Evolutionary conservation across 768 basidiomycete genomes (phyloP).

Genomic region (Hortiboletus flavorubellus): DNA sequence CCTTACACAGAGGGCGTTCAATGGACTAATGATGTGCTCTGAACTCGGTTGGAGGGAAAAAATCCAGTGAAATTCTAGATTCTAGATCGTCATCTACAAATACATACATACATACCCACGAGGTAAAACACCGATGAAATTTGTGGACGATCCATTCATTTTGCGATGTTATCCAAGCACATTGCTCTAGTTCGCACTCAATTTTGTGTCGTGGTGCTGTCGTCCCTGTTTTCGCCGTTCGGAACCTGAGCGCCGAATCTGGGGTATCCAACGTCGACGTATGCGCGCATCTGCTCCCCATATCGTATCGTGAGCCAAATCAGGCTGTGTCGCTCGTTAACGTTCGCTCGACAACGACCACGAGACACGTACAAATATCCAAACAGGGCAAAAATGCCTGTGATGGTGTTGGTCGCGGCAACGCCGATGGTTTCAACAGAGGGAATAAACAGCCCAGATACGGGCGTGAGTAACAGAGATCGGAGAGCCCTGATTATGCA

Average conservation of each 20-base stretch:
- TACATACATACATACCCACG: background rate
- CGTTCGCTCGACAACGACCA: background rate
- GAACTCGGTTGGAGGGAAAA: too few species aligned
- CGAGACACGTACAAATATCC: constrained; percentile 49
- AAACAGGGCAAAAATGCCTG: constrained; percentile 44
- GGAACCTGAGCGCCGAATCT: constrained; percentile 6
- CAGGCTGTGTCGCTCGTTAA: constrained; percentile 35
- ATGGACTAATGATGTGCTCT: too few species aligned
- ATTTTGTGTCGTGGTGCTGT: background rate
- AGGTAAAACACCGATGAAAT: background rate
- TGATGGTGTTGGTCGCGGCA: constrained; percentile 42
- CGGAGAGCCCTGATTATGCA: constrained; percentile 16
- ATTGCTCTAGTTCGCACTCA: background rate
- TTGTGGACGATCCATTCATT: background rate
- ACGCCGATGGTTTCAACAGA: constrained; percentile 53
- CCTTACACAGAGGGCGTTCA: too few species aligned
- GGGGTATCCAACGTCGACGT: constrained; percentile 56
- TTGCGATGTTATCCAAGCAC: too few species aligned
- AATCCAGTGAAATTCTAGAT: too few species aligned
- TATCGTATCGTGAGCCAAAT: constrained; percentile 52
- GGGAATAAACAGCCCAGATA: constrained; percentile 27
- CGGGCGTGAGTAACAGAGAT: constrained; percentile 15
- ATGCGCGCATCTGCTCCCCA: constrained; percentile 54
- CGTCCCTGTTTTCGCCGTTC: background rate
- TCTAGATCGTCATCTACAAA: background rate